A percentile compares a stretch with the other conserved stretches of the same genome.
Evolutionary conservation across 148 eudicot species (phyloP).

Genomic region (Polygonum maritimum): DNA sequence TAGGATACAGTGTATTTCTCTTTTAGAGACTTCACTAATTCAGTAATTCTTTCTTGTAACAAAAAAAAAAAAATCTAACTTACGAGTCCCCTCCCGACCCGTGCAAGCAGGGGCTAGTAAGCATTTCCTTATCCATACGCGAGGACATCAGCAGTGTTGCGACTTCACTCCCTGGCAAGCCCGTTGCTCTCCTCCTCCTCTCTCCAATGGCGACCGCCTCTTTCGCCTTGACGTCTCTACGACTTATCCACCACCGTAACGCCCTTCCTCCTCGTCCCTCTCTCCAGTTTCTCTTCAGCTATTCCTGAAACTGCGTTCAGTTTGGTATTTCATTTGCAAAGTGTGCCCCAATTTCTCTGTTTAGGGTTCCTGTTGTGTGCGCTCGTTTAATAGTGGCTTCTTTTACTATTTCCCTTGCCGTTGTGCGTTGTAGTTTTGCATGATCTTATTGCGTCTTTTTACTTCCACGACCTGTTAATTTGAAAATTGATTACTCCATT

Average conservation of each 20-base stretch:
- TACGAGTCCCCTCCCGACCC: too few species aligned
- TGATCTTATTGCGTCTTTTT: neutral
- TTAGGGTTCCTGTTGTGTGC: conserved; percentile 3
- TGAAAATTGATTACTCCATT: neutral
- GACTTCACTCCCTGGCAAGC: neutral
- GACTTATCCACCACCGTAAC: conserved; percentile 16
- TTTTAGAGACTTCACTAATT: too few species aligned
- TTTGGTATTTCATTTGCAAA: neutral
- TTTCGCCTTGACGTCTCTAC: conserved; percentile 24
- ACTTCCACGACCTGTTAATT: neutral
- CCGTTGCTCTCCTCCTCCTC: neutral
- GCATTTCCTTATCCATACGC: conserved; percentile 7
- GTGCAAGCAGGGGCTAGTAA: too few species aligned
- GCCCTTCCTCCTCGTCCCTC: neutral
- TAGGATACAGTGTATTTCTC: too few species aligned
- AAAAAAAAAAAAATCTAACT: too few species aligned
- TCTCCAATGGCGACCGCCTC: conserved; percentile 28
- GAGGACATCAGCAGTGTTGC: neutral
- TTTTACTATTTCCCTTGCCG: neutral
- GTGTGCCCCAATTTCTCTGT: neutral
- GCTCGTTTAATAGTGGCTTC: neutral
- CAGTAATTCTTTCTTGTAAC: too few species aligned
- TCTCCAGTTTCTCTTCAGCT: neutral
- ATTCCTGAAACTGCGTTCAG: neutral
- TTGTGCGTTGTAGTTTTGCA: neutral